Percentiles rank a stretch among this genome's conserved stretches.
Conservation (phyloP, 805 yeast genomes). For the Cyberlindnera veronae region DNA sequence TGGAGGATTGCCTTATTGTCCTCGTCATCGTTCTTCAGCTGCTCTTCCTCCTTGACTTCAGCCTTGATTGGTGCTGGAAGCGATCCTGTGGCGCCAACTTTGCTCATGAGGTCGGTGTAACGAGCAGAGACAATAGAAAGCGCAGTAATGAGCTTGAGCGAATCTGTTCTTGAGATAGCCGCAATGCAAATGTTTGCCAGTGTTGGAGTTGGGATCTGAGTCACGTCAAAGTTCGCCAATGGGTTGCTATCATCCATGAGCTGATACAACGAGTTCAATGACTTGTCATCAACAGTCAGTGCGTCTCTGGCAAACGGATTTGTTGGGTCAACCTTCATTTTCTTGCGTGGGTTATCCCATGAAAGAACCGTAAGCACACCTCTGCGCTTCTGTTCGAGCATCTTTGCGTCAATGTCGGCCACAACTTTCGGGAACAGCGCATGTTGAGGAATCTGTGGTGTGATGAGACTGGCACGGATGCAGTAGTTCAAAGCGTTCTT, state of each 20-base stretch:
- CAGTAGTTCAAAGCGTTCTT: constrained; percentile 41
- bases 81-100: constrained; percentile 10
- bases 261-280: constrained; percentile 65
- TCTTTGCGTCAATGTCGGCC: constrained; percentile 20
- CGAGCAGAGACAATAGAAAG: constrained; percentile 67
- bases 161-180: constrained; percentile 57
- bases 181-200: constrained; percentile 62
- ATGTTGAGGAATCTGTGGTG: constrained; percentile 17
- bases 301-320: constrained; percentile 32
- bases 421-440: constrained; percentile 20
- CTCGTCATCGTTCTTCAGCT: constrained; percentile 23
- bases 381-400: constrained; percentile 26
- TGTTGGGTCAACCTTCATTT: constrained; percentile 20
- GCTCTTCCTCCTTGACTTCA: constrained; percentile 28
- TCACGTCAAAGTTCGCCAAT: constrained; percentile 64
- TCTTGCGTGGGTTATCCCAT: constrained; percentile 29
- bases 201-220: constrained; percentile 60
- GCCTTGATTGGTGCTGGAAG: constrained; percentile 23
- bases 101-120: constrained; percentile 43
- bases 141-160: constrained; percentile 55
- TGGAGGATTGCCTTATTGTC: constrained; percentile 21
- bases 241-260: constrained; percentile 61
- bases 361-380: constrained; percentile 25
- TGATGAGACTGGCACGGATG: constrained; percentile 34
- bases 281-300: constrained; percentile 35